Base-by-base conservation (phyloP, 73 alveolate genomes). In the Paramecium octaurelia region DNA sequence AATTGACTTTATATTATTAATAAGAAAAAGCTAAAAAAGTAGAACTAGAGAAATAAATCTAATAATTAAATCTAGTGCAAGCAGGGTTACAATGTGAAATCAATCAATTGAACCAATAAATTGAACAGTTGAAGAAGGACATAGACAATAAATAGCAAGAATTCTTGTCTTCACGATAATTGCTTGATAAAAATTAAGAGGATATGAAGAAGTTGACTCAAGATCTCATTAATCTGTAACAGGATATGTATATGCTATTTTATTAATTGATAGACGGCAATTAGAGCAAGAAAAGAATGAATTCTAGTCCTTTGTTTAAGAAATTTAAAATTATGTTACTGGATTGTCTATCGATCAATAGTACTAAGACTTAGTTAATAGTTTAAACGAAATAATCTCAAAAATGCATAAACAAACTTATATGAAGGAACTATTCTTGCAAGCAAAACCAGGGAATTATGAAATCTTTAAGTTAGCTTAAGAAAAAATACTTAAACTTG, bases 381-480 rank as follows among this genome's bases (percentile, higher is more conserved):
- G 84, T 27, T 64, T 64, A 64, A 27, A 24, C 0, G 84, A 64
- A 31, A 64, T 64, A 27, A n/a, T 27, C 1, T 34, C 7, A 27
- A 64, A 24, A 20, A 64, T 64, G 12, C 84, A 64, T 64, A 31
- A 64, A 27, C 5, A 20, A 34, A 64, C 24, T 2, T 16, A 2
- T 27, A 27, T 20, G 16, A 64, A 34, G 3, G 84, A 64, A 34
- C 10, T 64, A 34, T 64, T 31, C 50, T 12, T 64, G 14, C 11
- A 64, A 10, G 84, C 84, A 64, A 64, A 64, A 64, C 84, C 84
- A 12, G 84, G 46, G 14, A 64, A 64, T 64, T 64, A 64, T 64
- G 42, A 27, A 42, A 64, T 27, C 10, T 64, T 64, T 64, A 64
- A 64, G 48, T 12, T 64, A 27, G 84, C 84, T 2, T 64, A 64